Conservation (phyloP, 2,329 filamentous ascomycete species). For the Xylaria sp. region DNA sequence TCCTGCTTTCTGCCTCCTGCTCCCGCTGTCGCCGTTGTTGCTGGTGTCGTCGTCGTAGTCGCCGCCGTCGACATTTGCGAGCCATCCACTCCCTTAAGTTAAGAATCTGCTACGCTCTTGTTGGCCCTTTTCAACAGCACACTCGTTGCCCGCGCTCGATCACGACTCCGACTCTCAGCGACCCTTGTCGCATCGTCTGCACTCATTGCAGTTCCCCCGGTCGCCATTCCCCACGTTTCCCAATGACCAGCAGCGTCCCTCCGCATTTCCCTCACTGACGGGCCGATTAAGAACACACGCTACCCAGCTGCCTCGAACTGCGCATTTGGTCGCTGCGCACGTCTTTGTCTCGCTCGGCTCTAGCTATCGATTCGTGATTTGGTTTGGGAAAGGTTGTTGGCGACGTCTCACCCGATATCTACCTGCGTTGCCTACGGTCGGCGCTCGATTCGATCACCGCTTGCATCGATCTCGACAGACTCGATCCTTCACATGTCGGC, state of each 20-base stretch:
- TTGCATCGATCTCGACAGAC: not conserved
- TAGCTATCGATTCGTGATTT: conserved; percentile 27
- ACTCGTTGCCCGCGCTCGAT: conserved; percentile 4
- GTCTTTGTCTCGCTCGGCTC: conserved; percentile 21
- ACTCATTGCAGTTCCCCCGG: conserved; percentile 32
- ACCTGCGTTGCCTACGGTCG: not conserved
- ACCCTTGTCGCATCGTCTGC: conserved; percentile 28
- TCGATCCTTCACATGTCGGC: conserved; percentile 47
- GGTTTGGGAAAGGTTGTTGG: conserved; percentile 1
- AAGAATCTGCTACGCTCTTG: not conserved
- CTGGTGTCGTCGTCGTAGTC: conserved; percentile 1
- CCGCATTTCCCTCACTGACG: conserved; percentile 49
- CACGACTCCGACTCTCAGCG: conserved; percentile 2
- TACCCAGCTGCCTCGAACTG: conserved; percentile 38
- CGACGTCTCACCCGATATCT: conserved; percentile 7
- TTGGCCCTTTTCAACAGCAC: not conserved
- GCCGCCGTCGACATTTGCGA: not conserved
- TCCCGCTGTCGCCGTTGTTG: conserved; percentile 4
- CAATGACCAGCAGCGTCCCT: conserved; percentile 44
- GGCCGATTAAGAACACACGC: conserved; percentile 49
- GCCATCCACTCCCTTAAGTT: conserved; percentile 15
- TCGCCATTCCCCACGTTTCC: conserved; percentile 46
- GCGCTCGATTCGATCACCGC: not conserved
- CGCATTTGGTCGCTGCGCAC: conserved; percentile 34
- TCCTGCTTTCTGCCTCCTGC: not conserved